Evolutionary conservation across 352 stramenopile species (phyloP).

Genomic region (Stephanocyclus meneghinianus): DNA sequence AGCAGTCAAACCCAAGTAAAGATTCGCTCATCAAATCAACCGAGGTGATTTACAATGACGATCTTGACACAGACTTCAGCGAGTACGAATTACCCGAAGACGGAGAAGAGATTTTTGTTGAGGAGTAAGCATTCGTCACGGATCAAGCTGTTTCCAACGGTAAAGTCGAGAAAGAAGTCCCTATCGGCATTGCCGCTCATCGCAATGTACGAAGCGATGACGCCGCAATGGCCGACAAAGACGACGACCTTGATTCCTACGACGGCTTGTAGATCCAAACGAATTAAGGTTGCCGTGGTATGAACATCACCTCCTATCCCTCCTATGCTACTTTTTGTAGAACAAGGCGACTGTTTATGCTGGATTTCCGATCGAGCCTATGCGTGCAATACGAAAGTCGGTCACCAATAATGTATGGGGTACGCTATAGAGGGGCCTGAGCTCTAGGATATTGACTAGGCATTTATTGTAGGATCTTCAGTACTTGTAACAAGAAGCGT

Average conservation of each 20-base stretch:
- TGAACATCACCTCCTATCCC: too few relatives aligned
- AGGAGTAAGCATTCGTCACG: neutral
- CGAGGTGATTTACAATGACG: neutral
- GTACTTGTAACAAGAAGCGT: neutral
- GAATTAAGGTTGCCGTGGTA: too few relatives aligned
- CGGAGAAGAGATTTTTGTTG: neutral
- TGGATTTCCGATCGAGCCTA: too few relatives aligned
- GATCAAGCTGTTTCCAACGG: neutral
- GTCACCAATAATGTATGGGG: neutral
- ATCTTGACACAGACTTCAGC: slow-evolving; percentile 2
- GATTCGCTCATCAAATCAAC: neutral
- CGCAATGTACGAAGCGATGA: neutral
- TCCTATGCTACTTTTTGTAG: too few relatives aligned
- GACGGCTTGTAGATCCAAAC: neutral
- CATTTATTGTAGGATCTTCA: neutral
- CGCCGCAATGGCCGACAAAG: neutral
- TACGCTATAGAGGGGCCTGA: too few relatives aligned
- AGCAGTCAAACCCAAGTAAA: neutral
- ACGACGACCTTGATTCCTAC: neutral
- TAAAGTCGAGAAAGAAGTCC: neutral
- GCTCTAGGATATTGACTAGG: neutral
- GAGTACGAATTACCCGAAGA: neutral
- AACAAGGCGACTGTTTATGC: too few relatives aligned
- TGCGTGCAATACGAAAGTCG: neutral
- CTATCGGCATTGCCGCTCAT: neutral